Evolutionary conservation across 177 flowering plant species (phyloP), one percentile per base, ranked within the genome.

Genomic region (Vitis hybrid): DNA sequence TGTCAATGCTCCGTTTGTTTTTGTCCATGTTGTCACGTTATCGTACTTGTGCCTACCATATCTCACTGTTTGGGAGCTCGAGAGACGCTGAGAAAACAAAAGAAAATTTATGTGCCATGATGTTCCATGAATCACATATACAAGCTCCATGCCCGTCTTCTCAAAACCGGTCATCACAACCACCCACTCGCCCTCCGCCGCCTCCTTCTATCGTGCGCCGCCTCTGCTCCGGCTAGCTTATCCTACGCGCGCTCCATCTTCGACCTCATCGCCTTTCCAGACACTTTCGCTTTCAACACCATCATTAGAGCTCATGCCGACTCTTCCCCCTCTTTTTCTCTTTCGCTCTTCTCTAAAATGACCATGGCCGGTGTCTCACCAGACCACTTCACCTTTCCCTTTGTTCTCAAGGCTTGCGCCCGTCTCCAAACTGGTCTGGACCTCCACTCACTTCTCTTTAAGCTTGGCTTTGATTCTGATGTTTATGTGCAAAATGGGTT

Each of bases 321-420:
- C 18, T 50, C 52, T 21, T 70, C 75, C 54, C 85, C 87, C 3
- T 61, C 75, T 10, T 75, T 73, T 21, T 71, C 87, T 27, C 64
- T 87, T 21, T 41, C 76, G 27, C 67, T 81, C 60, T 87, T 80
- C 76, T 55, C 69, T 11, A 30, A 61, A 51, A 82, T 87, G 87
- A 80, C 66, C 56, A 30, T 64, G 11, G 6, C 12, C 0, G 80
- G 78, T 59, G 72, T 71, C 61, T 32, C 66, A 0, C 73, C 75
- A 13, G 87, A 87, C 69, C 71, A 80, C 65, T 87, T 73, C 82
- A 87, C 88, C 10, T 77, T 85, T 58, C 85, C 90, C 0, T 84
- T 81, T 49, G 76, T 83, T 58, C 85, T 85, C 73, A 82, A 81
- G 64, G 82, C 87, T 10, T 77, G 79, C 49, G 70, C 86, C 20